Conservation (phyloP, 805 yeast species). For the Scheffersomyces stipitis region DNA sequence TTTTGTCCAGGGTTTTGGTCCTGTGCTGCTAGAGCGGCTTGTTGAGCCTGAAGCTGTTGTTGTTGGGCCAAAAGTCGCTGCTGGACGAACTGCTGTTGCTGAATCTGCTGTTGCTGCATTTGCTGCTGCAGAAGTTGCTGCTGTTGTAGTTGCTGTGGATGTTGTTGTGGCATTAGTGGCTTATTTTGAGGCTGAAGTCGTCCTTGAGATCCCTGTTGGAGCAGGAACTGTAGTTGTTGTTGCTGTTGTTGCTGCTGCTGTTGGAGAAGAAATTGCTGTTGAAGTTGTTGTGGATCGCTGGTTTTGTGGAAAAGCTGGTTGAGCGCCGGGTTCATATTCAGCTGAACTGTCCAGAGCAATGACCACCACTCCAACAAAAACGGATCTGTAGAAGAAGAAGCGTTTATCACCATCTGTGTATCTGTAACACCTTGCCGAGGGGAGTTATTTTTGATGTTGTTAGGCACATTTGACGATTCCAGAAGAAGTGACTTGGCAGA, state of each 20-base stretch:
- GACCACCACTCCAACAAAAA: slow-evolving; percentile 61
- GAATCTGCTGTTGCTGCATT: slow-evolving; percentile 3
- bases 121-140: slow-evolving; percentile 2
- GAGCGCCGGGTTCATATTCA: slow-evolving; percentile 37
- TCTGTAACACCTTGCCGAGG: not conserved
- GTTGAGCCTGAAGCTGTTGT: slow-evolving; percentile 5
- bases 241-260: slow-evolving; percentile 8
- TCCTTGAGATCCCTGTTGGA: slow-evolving; percentile 5
- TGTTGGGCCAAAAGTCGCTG: slow-evolving; percentile 5
- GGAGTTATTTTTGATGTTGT: slow-evolving; percentile 5
- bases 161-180: not conserved
- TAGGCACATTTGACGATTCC: slow-evolving; percentile 44
- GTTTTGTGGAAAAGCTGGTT: slow-evolving; percentile 15
- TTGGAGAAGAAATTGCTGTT: slow-evolving; percentile 9
- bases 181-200: not conserved
- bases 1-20: slow-evolving; percentile 2
- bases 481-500: slow-evolving; percentile 49
- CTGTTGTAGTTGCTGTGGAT: slow-evolving; percentile 2
- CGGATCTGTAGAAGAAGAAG: slow-evolving; percentile 39
- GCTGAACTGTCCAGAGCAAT: slow-evolving; percentile 48
- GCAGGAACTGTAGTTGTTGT: slow-evolving; percentile 8
- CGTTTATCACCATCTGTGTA: slow-evolving; percentile 29
- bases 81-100: slow-evolving; percentile 2
- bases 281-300: slow-evolving; percentile 9
- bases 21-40: too few relatives aligned